phyloP scores from a whole-genome alignment of 805 yeast genomes.

The Huiozyma naganishii region DNA sequence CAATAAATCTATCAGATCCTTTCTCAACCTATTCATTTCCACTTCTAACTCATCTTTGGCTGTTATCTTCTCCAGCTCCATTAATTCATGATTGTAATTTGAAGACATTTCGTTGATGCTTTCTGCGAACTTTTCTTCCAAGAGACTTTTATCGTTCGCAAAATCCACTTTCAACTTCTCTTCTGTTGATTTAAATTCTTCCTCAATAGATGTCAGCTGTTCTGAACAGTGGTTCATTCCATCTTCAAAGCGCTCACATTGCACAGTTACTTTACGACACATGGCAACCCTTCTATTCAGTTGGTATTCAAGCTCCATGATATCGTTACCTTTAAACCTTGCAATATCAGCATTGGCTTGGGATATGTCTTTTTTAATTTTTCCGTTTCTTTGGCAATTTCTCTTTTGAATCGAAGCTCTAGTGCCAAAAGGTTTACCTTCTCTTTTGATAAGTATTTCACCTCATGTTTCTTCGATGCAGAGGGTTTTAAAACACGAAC shows the following conservation, averaged over 20 bases:
- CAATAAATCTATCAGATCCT: slow-evolving; percentile 6
- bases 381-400: not conserved
- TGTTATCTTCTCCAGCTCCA: slow-evolving; percentile 10
- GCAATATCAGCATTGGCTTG: slow-evolving; percentile 3
- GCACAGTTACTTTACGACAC: slow-evolving; percentile 10
- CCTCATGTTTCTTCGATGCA: not conserved
- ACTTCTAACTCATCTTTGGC: slow-evolving; percentile 17
- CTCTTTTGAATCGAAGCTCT: slow-evolving; percentile 3
- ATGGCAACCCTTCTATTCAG: slow-evolving; percentile 17
- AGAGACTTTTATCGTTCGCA: slow-evolving; percentile 17
- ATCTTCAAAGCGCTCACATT: not conserved
- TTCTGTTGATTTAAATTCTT: slow-evolving; percentile 2
- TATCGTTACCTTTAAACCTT: slow-evolving; percentile 6
- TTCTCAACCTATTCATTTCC: slow-evolving; percentile 10
- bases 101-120: slow-evolving; percentile 7
- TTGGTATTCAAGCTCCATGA: slow-evolving; percentile 22
- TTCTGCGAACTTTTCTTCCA: slow-evolving; percentile 19
- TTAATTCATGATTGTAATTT: slow-evolving; percentile 13
- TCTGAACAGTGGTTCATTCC: slow-evolving; percentile 10
- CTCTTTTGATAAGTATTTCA: slow-evolving; percentile 2
- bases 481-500: not conserved
- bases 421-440: slow-evolving; percentile 3
- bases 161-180: slow-evolving; percentile 13
- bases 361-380: slow-evolving; percentile 1
- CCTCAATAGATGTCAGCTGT: not conserved